A percentile compares a stretch with the other conserved stretches of the same genome.
Evolutionary conservation across 2,329 filamentous ascomycete genomes (phyloP).

Genomic region (Leptographium radiaticola): DNA sequence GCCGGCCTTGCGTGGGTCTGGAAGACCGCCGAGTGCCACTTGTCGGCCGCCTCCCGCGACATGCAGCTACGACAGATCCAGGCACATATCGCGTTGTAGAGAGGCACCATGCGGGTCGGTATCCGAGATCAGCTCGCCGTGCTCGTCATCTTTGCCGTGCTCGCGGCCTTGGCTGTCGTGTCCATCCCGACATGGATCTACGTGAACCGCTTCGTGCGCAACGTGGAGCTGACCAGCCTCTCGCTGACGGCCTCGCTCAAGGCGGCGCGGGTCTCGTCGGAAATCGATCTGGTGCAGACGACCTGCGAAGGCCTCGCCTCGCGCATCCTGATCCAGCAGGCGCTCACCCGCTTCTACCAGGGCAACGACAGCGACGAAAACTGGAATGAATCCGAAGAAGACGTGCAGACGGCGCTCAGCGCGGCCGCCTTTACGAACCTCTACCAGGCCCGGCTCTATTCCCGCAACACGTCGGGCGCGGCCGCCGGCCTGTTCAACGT

Average conservation of each 20-base stretch:
- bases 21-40: too few species aligned
- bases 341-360: conserved; percentile 36
- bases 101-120: conserved; percentile 60
- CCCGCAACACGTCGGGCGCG: conserved; percentile 49
- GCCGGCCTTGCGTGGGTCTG: too few species aligned
- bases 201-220: conserved; percentile 39
- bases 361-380: conserved; percentile 43
- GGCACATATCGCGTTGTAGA: conserved; percentile 15
- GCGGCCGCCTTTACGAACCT: conserved; percentile 44
- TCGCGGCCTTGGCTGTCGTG: conserved; percentile 64
- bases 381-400: conserved; percentile 47
- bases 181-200: conserved; percentile 61
- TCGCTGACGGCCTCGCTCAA: conserved; percentile 76
- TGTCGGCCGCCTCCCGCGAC: background rate
- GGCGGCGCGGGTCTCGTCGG: conserved; percentile 65
- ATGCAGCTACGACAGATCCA: conserved; percentile 17
- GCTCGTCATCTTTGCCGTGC: conserved; percentile 62
- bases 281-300: conserved; percentile 66
- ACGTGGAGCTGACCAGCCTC: conserved; percentile 47
- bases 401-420: conserved; percentile 58
- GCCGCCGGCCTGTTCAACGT: conserved; percentile 47
- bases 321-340: conserved; percentile 43
- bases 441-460: conserved; percentile 62
- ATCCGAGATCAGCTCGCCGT: conserved; percentile 78
- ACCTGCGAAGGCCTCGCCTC: conserved; percentile 61